phyloP scores from a whole-genome alignment of 305 asterid genomes.

The Fraxinus dipetala region DNA sequence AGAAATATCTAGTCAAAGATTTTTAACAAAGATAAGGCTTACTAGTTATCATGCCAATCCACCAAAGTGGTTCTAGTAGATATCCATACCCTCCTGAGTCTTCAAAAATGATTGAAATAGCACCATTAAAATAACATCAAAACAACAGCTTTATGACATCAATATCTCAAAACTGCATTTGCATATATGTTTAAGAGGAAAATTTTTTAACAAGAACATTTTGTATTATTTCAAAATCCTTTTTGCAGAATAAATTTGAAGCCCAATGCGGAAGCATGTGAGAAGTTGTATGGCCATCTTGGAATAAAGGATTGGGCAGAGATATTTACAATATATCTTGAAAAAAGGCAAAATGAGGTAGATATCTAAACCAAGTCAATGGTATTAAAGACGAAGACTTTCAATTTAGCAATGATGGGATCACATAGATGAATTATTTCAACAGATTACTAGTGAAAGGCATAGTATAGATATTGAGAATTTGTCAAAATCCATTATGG shows the following conservation, averaged over 20 bases:
- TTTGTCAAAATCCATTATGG: background rate
- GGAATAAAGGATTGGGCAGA: background rate
- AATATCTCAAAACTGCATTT: background rate
- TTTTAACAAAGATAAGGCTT: conserved; percentile 31
- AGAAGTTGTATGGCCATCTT: background rate
- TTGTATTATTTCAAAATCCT: background rate
- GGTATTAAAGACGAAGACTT: background rate
- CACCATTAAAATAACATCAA: background rate
- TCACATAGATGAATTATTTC: background rate
- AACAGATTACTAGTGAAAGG: background rate
- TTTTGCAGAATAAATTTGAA: background rate
- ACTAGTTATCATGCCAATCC: conserved; percentile 88
- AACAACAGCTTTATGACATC: background rate
- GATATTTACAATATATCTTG: background rate
- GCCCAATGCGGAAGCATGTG: background rate
- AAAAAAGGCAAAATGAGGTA: background rate
- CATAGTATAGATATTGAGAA: background rate
- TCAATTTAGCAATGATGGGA: background rate
- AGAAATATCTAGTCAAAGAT: background rate
- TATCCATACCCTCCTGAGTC: conserved; percentile 89
- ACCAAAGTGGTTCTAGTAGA: conserved; percentile 82
- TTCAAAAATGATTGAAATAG: conserved; percentile 21
- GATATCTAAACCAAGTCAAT: background rate
- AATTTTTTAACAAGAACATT: background rate
- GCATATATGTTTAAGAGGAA: background rate